Base-by-base conservation (phyloP, 1,284 basidiomycete species). In the Marasmius sp. region DNA sequence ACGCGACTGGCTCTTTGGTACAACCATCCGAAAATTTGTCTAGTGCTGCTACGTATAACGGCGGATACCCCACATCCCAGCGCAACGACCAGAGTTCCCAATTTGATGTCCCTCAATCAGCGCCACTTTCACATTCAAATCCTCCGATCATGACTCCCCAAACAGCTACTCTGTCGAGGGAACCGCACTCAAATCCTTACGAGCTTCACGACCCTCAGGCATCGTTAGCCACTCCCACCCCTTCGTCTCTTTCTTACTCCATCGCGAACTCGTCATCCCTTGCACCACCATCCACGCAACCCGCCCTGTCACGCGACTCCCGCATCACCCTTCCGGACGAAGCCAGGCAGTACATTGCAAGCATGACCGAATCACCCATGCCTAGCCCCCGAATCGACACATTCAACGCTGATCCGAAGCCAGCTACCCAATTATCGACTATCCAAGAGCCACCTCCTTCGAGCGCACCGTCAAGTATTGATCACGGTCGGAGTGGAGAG, bases 251-350 rank as follows among this genome's bases (percentile, higher is more conserved):
- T 38, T 45, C 48, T 16, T 47, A 54, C 27, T 8, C 55, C 10
- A 27, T 16, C 27, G 27, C 27, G 27, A 27, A 27, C 27, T 27
- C 27, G 3, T 58, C 62, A 37, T 36, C 56, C 16, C 48, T 64
- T 8, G 50, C 59, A 16, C 62, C 62, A 20, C 56, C 59, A 36
- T 16, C 33, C n/a, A 50, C 58, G 39, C 39, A 14, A 4, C 72
- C 70, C 39, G 62, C 66, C 1, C 64, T 72, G 22, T 78, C 78
- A 14, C 78, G 82, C 61, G 87, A 88, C 55, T 91, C 88, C 12
- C 81, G 83, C 38, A 83, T 88, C 57, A 85, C 86, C 39, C 77
- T 91, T 38, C 88, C 91, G 1, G 89, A 91, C 61, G 91, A 92
- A 71, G 86, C 88, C 16, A 84, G 79, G 65, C 83, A 82, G 50